Evolutionary conservation across 805 yeast species (phyloP), one percentile per base, ranked within the genome.

Genomic region (Helenozyma baotianmanensis): DNA sequence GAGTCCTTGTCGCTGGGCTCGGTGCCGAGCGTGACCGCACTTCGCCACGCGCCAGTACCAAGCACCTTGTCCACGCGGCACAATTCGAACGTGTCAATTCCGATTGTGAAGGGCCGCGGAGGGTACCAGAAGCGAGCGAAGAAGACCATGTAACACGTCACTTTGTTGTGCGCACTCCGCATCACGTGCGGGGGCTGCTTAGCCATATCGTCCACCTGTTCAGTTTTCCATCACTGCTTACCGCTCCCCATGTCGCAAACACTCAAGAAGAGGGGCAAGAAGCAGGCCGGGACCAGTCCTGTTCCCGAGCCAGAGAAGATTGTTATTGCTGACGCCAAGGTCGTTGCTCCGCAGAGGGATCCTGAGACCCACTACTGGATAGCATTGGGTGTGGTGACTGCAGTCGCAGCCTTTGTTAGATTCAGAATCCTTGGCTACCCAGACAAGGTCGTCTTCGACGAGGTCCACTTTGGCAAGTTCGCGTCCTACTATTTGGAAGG

Each of bases 401-500:
- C 53, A 0, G 33, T 65, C 14, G 78, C 79, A 0, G 59, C 67
- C 21, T 60, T 53, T 30, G 70, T 80, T 4, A 66, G 95, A 51
- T 82, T 82, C 56, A 71, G 72, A 43, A 68, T 65, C 38, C 70
- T 84, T 35, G 69, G 78, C 56, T 66, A 62, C 30, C 94, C 94
- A 3, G 68, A 70, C 40, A 81, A 80, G 54, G 94, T 84, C 37
- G 92, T 84, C 3, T 84, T 84, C 48, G 95, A 84, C 60, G 94
- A 84, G 54, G 92, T 82, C 14, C 94, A 84, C 57, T 84, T 84
- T 50, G 95, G 95, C 23, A 83, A 83, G 50, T 83, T 83, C 56
- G 90, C 90, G 6, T 76, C 87, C 2, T 82, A 83, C 60, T 90
- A 90, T 59, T 63, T 90, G 39, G 84, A 90, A 59, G 73, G 96